phyloP scores from a whole-genome alignment of 2,329 filamentous ascomycete species.

The Elsinoe batatas region DNA sequence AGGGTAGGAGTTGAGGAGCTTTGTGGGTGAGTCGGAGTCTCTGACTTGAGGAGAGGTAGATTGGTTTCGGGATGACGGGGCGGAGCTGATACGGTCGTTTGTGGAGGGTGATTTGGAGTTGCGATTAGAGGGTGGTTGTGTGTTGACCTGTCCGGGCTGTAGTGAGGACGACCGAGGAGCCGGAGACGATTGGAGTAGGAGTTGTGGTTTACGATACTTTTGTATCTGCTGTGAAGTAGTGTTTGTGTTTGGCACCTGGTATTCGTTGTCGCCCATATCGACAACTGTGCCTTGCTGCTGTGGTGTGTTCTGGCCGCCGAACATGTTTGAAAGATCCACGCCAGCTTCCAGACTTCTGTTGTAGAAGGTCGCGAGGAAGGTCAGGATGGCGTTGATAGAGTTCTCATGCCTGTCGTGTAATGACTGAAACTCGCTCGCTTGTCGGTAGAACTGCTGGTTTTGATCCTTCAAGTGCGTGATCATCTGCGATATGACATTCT shows the following conservation, averaged over 20 bases:
- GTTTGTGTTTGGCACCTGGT: slow-evolving; percentile 32
- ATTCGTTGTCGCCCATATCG: slow-evolving; percentile 46
- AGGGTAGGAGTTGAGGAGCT: slow-evolving; percentile 25
- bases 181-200: slow-evolving; percentile 30
- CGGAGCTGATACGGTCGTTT: neutral
- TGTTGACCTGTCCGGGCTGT: slow-evolving; percentile 18
- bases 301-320: slow-evolving; percentile 44
- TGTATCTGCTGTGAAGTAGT: slow-evolving; percentile 24
- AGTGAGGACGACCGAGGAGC: slow-evolving; percentile 14
- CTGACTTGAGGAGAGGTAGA: slow-evolving; percentile 29
- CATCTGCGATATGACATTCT: slow-evolving; percentile 73
- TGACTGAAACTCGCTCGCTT: slow-evolving; percentile 79
- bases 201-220: slow-evolving; percentile 25
- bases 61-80: slow-evolving; percentile 11
- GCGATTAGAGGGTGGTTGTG: slow-evolving; percentile 18
- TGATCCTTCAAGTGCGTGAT: slow-evolving; percentile 73
- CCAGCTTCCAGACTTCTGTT: slow-evolving; percentile 76
- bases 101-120: slow-evolving; percentile 19
- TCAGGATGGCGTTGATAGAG: slow-evolving; percentile 97
- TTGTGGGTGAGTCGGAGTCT: slow-evolving; percentile 31
- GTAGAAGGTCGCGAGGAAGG: slow-evolving; percentile 93
- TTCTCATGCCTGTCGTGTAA: slow-evolving; percentile 96
- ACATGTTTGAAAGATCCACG: slow-evolving; percentile 74
- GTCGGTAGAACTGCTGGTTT: slow-evolving; percentile 77
- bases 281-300: slow-evolving; percentile 49